These are phyloP conservation scores for Venturia asperata DNA, from an alignment of 2,329 filamentous ascomycete genomes.

Conservation along the genomic window DNA sequence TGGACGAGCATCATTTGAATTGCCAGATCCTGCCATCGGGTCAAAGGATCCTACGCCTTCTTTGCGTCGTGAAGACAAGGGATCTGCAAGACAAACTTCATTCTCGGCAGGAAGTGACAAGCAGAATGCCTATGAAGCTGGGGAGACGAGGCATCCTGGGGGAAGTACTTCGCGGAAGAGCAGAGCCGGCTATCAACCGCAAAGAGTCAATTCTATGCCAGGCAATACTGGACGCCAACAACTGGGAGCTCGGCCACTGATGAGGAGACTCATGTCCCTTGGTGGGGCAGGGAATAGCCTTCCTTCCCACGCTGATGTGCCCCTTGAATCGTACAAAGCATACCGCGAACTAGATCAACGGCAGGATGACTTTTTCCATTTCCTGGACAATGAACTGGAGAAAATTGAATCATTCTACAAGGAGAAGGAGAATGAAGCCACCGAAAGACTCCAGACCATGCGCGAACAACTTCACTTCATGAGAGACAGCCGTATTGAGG, in stretches of 20 bases:
- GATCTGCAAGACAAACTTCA: neutral
- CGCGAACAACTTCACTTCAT: constrained; percentile 87
- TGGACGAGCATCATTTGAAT: constrained; percentile 46
- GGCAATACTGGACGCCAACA: constrained; percentile 23
- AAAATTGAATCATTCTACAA: constrained; percentile 91
- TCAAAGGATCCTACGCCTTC: neutral
- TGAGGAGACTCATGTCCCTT: constrained; percentile 38
- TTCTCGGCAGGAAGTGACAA: neutral
- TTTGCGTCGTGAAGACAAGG: neutral
- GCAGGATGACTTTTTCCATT: constrained; percentile 79
- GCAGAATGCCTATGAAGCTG: constrained; percentile 39
- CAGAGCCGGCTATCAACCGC: constrained; percentile 34
- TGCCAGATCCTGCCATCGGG: constrained; percentile 54
- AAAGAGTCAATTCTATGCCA: constrained; percentile 37
- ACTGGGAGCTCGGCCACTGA: constrained; percentile 29
- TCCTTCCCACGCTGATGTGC: constrained; percentile 37
- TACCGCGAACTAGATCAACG: constrained; percentile 61
- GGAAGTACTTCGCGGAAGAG: constrained; percentile 27
- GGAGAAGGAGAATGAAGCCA: constrained; percentile 79
- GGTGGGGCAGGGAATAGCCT: constrained; percentile 30
- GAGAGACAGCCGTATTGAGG: constrained; percentile 72
- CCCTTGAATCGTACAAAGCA: constrained; percentile 41
- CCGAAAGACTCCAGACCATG: constrained; percentile 60
- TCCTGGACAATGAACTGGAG: constrained; percentile 74
- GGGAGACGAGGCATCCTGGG: constrained; percentile 29